phyloP scores from a whole-genome alignment of 805 yeast genomes.

The Huiozyma naganishii region DNA sequence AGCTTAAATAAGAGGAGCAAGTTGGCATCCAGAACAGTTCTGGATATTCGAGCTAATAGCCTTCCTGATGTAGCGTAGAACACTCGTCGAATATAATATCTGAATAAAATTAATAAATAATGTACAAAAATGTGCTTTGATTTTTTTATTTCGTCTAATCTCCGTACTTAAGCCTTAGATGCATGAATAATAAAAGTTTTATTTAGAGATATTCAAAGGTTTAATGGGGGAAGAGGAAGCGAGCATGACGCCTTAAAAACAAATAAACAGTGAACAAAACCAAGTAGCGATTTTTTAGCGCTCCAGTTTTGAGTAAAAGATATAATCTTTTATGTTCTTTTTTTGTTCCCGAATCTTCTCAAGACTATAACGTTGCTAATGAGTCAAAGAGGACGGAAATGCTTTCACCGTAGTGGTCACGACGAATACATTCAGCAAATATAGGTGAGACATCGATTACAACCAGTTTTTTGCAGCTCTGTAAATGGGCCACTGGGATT shows the following conservation, averaged over 20 bases:
- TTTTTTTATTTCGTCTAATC: not conserved
- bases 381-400: constrained; percentile 89
- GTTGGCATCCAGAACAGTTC: not conserved
- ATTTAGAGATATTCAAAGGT: too few relatives aligned
- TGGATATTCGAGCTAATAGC: not conserved
- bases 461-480: constrained; percentile 55
- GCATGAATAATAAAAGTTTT: not conserved
- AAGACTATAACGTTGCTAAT: constrained; percentile 38
- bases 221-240: too few relatives aligned
- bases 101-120: not conserved
- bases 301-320: not conserved
- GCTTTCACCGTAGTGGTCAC: constrained; percentile 97
- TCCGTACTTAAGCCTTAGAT: not conserved
- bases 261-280: not conserved
- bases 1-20: constrained; percentile 1
- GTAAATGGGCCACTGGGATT: constrained; percentile 50
- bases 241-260: too few relatives aligned
- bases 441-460: constrained; percentile 91
- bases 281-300: not conserved
- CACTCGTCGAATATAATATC: not conserved
- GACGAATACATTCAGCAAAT: constrained; percentile 95
- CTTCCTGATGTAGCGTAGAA: not conserved
- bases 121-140: not conserved
- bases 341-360: not conserved
- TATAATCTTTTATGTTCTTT: not conserved